Evolutionary conservation across 1,284 basidiomycete genomes (phyloP), one percentile per base, ranked within the genome.

Genomic region (Ustilago nuda): DNA sequence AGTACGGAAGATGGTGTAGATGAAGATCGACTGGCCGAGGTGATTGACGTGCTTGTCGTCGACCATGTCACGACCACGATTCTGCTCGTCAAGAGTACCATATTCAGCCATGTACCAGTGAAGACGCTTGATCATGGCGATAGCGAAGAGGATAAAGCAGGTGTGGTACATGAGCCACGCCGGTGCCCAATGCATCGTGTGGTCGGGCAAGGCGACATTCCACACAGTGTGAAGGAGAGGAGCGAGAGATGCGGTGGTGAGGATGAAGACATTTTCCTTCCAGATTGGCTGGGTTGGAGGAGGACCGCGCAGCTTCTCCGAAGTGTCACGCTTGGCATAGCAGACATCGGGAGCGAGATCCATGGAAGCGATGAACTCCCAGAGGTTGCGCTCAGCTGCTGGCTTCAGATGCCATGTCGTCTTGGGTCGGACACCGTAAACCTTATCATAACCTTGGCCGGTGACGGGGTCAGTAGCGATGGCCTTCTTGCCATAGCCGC

Each of bases 41-140:
- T 82, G 81, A 72, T 82, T 82, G 67, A 80, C 81, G 69, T 82
- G 81, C 57, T 72, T 68, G 74, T 82, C 81, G 61, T 82, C 81
- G 54, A 82, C 80, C 53, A 82, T 74, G 62, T 82, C 81, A 45
- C 81, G 79, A 19, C 81, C 81, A n/a, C 81, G 74, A 61, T 82
- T 82, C 62, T 81, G 78, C 65, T 82, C 81, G 69, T 82, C 81
- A 23, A 82, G 79, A 3, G 63, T 65, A 12, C 81, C 81, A 61
- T 80, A 82, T 6, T 66, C 19, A 9, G 58, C 76, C 81, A 82
- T 82, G 63, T 76, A 81, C 17, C 39, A 9, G 56, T 82, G 81
- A 9, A 82, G 66, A 30, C 81, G 74, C 30, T 56, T 60, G 67
- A 83, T 83, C 69, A 83, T 76, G 27, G 41, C 27, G 8, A 65